These are phyloP conservation scores for Taphrina pruni DNA, from an alignment of 1,139 yeast genomes.

Conservation along the genomic window DNA sequence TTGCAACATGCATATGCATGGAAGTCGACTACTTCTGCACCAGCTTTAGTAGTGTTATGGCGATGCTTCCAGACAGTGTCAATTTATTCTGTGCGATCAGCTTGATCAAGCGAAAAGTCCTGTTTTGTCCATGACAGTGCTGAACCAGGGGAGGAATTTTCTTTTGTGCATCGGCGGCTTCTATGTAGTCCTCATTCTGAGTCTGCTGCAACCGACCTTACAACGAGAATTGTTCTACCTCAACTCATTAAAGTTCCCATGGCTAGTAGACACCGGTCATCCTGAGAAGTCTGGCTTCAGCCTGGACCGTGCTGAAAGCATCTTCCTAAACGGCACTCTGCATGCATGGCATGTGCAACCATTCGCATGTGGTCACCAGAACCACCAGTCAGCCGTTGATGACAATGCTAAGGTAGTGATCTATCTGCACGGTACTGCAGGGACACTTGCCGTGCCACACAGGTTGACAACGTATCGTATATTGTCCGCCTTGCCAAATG, in stretches of 20 bases:
- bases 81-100: too few species aligned
- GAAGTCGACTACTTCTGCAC: too few species aligned
- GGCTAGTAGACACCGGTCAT: slow-evolving; percentile 9
- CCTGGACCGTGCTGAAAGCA: slow-evolving; percentile 20
- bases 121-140: slow-evolving; percentile 14
- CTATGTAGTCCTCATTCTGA: slow-evolving; percentile 9
- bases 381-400: not conserved
- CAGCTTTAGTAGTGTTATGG: too few species aligned
- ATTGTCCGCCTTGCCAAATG: slow-evolving; percentile 36
- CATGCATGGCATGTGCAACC: slow-evolving; percentile 39
- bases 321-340: slow-evolving; percentile 20
- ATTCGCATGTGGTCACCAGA: not conserved
- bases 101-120: too few species aligned
- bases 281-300: slow-evolving; percentile 27
- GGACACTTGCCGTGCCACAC: slow-evolving; percentile 36
- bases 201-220: slow-evolving; percentile 21
- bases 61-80: too few species aligned
- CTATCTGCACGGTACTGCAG: slow-evolving; percentile 42
- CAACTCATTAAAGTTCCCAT: slow-evolving; percentile 20
- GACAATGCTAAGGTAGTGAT: slow-evolving; percentile 10
- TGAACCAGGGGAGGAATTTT: slow-evolving; percentile 30
- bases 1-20: too few species aligned
- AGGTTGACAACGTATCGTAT: slow-evolving; percentile 38
- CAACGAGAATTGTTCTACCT: slow-evolving; percentile 32
- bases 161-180: slow-evolving; percentile 17